Evolutionary conservation across 2,329 filamentous ascomycete genomes (phyloP).

Genomic region (Colletotrichum destructivum): DNA sequence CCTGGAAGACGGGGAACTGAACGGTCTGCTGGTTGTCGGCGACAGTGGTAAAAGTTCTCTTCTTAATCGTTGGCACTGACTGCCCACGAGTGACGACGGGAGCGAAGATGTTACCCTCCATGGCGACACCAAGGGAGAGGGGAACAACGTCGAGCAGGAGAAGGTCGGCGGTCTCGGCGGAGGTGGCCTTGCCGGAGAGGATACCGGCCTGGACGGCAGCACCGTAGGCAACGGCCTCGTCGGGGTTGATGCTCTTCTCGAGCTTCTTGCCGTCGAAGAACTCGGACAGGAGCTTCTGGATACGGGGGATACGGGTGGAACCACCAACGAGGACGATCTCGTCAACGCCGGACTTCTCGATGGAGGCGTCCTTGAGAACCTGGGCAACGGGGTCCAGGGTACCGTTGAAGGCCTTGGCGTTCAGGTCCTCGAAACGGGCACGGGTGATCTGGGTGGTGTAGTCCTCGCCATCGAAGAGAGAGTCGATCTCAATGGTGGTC

Average conservation of each 20-base stretch:
- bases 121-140: conserved; percentile 97
- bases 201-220: conserved; percentile 99
- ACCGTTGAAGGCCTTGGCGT: conserved; percentile 93
- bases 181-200: conserved; percentile 97
- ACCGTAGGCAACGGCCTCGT: conserved; percentile 99
- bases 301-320: conserved; percentile 97
- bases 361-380: conserved; percentile 91
- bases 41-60: conserved; percentile 86
- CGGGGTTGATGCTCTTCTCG: conserved; percentile 99
- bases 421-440: conserved; percentile 98
- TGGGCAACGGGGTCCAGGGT: conserved; percentile 96
- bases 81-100: conserved; percentile 87
- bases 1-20: conserved; percentile 94
- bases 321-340: conserved; percentile 99
- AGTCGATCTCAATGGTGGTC: conserved; percentile 98
- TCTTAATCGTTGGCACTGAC: conserved; percentile 83
- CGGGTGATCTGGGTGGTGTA: conserved; percentile 98
- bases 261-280: conserved; percentile 99
- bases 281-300: conserved; percentile 99
- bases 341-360: conserved; percentile 93
- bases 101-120: conserved; percentile 99
- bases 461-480: conserved; percentile 97
- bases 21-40: conserved; percentile 84
- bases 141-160: conserved; percentile 97
- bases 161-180: conserved; percentile 93